Evolutionary conservation across 2,329 filamentous ascomycete genomes (phyloP).

Genomic region (Neoarthrinium moseri): DNA sequence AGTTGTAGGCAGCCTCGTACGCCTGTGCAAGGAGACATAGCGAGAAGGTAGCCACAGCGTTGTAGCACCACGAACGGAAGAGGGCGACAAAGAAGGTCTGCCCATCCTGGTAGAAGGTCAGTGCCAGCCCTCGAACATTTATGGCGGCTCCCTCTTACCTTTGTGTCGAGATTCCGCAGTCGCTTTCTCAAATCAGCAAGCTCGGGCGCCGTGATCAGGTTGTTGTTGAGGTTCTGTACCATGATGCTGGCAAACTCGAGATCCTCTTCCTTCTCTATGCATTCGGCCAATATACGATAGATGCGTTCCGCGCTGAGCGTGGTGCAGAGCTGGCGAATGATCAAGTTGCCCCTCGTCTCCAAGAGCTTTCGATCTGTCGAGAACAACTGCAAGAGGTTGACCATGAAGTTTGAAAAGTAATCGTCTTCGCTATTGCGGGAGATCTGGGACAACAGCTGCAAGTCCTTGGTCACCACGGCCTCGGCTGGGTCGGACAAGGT

Average conservation of each 20-base stretch:
- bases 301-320: conserved; percentile 93
- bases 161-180: conserved; percentile 85
- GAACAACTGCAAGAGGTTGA: conserved; percentile 91
- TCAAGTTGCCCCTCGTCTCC: conserved; percentile 91
- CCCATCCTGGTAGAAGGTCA: conserved; percentile 62
- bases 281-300: conserved; percentile 92
- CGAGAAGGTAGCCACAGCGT: conserved; percentile 96
- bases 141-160: conserved; percentile 42
- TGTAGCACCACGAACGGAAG: conserved; percentile 97
- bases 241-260: conserved; percentile 99
- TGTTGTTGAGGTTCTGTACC: conserved; percentile 99
- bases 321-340: conserved; percentile 91
- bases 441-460: conserved; percentile 92
- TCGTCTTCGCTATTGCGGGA: conserved; percentile 95
- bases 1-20: conserved; percentile 95
- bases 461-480: conserved; percentile 89
- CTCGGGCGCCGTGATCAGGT: conserved; percentile 95
- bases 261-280: conserved; percentile 96
- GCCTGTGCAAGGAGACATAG: conserved; percentile 93
- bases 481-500: conserved; percentile 94
- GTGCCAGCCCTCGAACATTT: background rate
- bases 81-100: conserved; percentile 93
- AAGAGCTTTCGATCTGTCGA: conserved; percentile 89
- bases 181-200: conserved; percentile 87
- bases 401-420: conserved; percentile 98